Evolutionary conservation across 805 yeast species (phyloP).

Genomic region (Monosporozyma servazzii): DNA sequence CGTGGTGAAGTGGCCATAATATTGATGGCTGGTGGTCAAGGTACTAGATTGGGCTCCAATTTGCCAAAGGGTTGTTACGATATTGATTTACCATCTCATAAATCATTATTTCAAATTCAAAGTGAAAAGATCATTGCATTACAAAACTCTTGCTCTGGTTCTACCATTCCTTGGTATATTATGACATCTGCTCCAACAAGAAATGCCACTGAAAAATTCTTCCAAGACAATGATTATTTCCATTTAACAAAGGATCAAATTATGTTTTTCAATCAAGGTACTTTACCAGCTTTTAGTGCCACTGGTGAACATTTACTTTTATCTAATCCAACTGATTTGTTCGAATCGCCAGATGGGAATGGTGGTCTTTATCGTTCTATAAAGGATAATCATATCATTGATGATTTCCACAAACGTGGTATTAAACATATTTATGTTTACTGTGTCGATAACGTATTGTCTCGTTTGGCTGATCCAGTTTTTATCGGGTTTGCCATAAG

Average conservation of each 20-base stretch:
- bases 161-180: constrained; percentile 67
- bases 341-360: constrained; percentile 94
- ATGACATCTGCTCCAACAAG: constrained; percentile 94
- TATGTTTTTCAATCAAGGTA: constrained; percentile 86
- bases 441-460: constrained; percentile 91
- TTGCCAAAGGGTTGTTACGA: constrained; percentile 92
- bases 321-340: constrained; percentile 44
- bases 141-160: constrained; percentile 32
- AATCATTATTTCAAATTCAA: constrained; percentile 84
- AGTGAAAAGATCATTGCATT: constrained; percentile 71
- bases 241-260: constrained; percentile 58
- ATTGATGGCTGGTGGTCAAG: constrained; percentile 98
- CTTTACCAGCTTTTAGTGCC: constrained; percentile 75
- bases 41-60: constrained; percentile 84
- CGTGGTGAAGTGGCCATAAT: constrained; percentile 76
- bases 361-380: constrained; percentile 93
- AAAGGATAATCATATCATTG: constrained; percentile 48
- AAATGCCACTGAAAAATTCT: constrained; percentile 61
- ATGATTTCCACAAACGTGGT: constrained; percentile 58
- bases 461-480: constrained; percentile 86
- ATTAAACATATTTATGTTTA: constrained; percentile 90
- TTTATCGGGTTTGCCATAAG: constrained; percentile 72
- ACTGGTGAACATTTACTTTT: constrained; percentile 65
- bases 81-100: constrained; percentile 73
- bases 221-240: constrained; percentile 52